Conservation (phyloP, 2,329 filamentous ascomycete species). For the Cercospora citrullina region DNA sequence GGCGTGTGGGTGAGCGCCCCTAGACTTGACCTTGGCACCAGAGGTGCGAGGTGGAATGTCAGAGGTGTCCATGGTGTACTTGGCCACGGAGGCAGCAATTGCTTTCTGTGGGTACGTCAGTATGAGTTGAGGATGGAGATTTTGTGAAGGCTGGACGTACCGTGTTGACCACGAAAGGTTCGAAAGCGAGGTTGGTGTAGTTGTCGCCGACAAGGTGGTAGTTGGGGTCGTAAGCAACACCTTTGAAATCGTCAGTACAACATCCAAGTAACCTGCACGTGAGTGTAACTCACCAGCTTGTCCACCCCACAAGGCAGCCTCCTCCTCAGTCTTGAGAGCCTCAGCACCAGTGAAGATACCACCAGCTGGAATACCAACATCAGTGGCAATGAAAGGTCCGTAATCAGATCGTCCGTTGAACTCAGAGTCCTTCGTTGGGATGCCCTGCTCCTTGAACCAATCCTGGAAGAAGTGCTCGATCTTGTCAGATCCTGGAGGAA, state of each 20-base stretch:
- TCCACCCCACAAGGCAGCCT: constrained; percentile 70
- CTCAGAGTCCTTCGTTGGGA: constrained; percentile 68
- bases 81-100: constrained; percentile 11
- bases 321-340: constrained; percentile 68
- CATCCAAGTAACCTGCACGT: not conserved
- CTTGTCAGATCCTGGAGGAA: constrained; percentile 64
- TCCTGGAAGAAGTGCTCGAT: constrained; percentile 67
- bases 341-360: constrained; percentile 79
- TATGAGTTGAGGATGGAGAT: not conserved
- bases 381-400: constrained; percentile 66
- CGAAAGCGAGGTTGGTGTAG: constrained; percentile 54
- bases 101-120: not conserved
- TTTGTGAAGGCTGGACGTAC: not conserved
- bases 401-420: constrained; percentile 83
- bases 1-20: constrained; percentile 19
- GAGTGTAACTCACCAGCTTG: constrained; percentile 49
- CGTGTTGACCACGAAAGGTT: constrained; percentile 55
- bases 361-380: constrained; percentile 62
- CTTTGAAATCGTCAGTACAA: not conserved
- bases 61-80: constrained; percentile 14
- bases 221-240: constrained; percentile 52
- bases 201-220: constrained; percentile 58
- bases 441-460: constrained; percentile 63
- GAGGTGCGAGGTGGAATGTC: constrained; percentile 14
- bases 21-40: constrained; percentile 17